Base-by-base conservation (phyloP, 73 alveolate genomes). In the Paramecium tetraurelia region DNA sequence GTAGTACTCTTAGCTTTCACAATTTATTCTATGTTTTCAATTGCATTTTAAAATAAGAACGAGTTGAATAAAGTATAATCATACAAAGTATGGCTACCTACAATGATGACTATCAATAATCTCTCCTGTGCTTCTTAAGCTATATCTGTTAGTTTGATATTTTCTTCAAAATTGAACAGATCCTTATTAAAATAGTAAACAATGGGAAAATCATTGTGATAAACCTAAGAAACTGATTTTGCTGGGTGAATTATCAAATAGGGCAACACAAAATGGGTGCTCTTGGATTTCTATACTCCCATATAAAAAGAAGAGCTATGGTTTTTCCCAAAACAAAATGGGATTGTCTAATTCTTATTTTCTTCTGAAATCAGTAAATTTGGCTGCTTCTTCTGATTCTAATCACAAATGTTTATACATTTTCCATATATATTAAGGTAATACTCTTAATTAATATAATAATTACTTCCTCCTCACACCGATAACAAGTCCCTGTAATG, bases 161-260 rank as follows among this genome's bases (percentile, higher is more conserved):
- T 33, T 1, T 27, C 84, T 3, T 24, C 50, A 27, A 63, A 63
- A 63, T 27, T 20, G 46, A 63, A 63, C 46, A 63, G 12, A 63
- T 63, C 84, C 24, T 63, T 63, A 63, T 63, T 63, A 63, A 63
- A 63, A 63, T 63, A 63, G 29, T 63, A 63, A 63, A 63, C 84
- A 63, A 63, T 63, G 2, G 84, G 84, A 27, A 7, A 63, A 63
- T 63, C 31, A 24, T 63, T 63, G 31, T 63, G 84, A 63, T 63
- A 63, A 31, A 63, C 22, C 27, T 31, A 27, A 31, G 46, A 31
- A 63, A 63, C 48, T 27, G 84, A 11, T 27, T 3, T 11, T 27
- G 84, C 84, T 3, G 84, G 84, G 31, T 63, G 84, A 14, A 63
- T 63, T 63, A 63, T 63, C 46, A 63, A 31, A 63, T 63, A 63